These are phyloP conservation scores for Craspedostauros australis DNA, from an alignment of 108 stramenopile genomes.

Conservation along the genomic window DNA sequence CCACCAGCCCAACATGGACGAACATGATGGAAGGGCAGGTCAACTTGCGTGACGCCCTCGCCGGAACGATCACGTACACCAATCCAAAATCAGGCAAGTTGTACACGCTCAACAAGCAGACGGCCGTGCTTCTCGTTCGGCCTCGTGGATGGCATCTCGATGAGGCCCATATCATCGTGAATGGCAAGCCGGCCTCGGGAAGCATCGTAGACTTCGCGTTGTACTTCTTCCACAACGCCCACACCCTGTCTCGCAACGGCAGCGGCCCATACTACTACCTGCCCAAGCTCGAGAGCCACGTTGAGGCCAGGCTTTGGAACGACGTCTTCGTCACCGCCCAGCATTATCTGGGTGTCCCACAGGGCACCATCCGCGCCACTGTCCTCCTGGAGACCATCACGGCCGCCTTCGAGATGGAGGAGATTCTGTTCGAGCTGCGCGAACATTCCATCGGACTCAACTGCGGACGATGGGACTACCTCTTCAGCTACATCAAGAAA, in stretches of 20 bases:
- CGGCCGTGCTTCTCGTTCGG: conserved; percentile 78
- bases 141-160: conserved; percentile 93
- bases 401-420: conserved; percentile 95
- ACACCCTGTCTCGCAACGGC: conserved; percentile 58
- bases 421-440: conserved; percentile 90
- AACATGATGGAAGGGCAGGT: conserved; percentile 85
- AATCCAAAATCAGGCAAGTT: conserved; percentile 77
- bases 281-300: conserved; percentile 85
- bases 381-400: conserved; percentile 92
- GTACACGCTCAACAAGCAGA: conserved; percentile 65
- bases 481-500: conserved; percentile 92
- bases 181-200: conserved; percentile 76
- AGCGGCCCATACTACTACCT: conserved; percentile 86
- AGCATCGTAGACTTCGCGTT: conserved; percentile 87
- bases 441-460: conserved; percentile 91
- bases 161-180: conserved; percentile 85
- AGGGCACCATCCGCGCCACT: conserved; percentile 83
- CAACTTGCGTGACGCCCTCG: conserved; percentile 88
- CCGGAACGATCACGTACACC: conserved; percentile 78
- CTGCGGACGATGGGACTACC: conserved; percentile 95
- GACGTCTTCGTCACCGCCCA: conserved; percentile 86
- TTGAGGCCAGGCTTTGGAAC: conserved; percentile 91
- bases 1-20: conserved; percentile 76
- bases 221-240: conserved; percentile 90
- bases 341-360: conserved; percentile 72